Percentiles rank a stretch among this genome's conserved stretches.
These are phyloP conservation scores for Mrakia frigida DNA, from an alignment of 768 basidiomycete species.

Conservation along the genomic window DNA sequence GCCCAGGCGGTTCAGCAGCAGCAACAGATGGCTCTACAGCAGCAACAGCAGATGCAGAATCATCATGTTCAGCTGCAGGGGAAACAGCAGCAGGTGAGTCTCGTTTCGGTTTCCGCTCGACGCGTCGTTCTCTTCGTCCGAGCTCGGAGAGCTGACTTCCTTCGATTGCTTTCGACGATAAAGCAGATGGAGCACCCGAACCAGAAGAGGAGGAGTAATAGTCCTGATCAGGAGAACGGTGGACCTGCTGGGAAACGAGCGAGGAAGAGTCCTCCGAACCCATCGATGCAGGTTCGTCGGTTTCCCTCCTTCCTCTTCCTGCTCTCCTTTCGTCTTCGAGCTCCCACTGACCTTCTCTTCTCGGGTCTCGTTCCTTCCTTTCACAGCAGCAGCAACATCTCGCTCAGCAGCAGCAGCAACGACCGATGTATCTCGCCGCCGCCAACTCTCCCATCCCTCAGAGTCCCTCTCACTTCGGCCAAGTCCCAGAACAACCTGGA, in stretches of 20 bases:
- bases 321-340: background rate
- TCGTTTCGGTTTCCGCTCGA: background rate
- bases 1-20: background rate
- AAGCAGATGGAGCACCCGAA: background rate
- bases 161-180: background rate
- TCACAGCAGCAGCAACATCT: background rate
- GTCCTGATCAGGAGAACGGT: background rate
- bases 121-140: background rate
- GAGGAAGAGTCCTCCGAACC: background rate
- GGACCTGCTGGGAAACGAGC: background rate
- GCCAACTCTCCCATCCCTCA: constrained; percentile 4
- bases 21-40: constrained; percentile 15
- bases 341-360: background rate
- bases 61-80: constrained; percentile 8
- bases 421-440: constrained; percentile 5
- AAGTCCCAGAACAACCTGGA: background rate
- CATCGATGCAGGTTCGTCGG: constrained; percentile 1
- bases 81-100: background rate
- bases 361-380: background rate
- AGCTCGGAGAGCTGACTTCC: background rate
- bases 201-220: background rate
- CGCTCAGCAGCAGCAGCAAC: background rate
- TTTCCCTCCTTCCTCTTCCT: background rate
- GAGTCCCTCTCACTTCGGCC: background rate
- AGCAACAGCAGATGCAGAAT: constrained; percentile 11